phyloP scores from a whole-genome alignment of 345 rosid species.

The Populus euphratica region DNA sequence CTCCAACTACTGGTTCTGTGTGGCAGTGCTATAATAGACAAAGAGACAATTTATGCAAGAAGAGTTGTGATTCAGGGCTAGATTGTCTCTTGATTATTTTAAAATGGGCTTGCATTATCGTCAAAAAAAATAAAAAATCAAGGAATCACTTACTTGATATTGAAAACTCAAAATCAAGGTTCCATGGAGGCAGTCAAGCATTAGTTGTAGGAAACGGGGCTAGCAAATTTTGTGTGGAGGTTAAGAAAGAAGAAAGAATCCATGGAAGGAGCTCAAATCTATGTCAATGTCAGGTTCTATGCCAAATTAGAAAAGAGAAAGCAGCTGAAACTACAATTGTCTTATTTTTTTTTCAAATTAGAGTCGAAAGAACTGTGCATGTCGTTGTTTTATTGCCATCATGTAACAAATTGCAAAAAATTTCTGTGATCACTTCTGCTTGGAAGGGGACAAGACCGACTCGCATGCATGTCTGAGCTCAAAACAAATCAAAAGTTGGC shows the following conservation, averaged over 20 bases:
- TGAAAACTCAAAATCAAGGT: background rate
- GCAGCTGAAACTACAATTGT: background rate
- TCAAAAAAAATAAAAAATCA: background rate
- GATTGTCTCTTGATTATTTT: background rate
- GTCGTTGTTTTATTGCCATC: background rate
- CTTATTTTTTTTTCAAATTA: background rate
- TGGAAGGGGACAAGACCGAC: background rate
- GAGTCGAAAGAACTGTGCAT: no score
- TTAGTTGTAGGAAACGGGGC: background rate
- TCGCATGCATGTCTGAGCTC: background rate
- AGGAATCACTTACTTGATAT: background rate
- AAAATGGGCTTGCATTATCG: background rate
- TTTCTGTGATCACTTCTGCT: background rate
- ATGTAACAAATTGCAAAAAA: background rate
- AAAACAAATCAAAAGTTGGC: background rate
- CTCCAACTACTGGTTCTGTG: background rate
- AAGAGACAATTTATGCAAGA: background rate
- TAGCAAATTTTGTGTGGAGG: background rate
- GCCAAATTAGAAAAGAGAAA: background rate
- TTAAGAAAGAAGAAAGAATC: no score
- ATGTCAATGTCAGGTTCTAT: background rate
- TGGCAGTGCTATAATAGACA: background rate
- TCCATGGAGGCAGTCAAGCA: background rate
- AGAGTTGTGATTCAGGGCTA: background rate
- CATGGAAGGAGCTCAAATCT: background rate